Evolutionary conservation across 495 filamentous ascomycete species (phyloP).

Genomic region (Durotheca rogersii): DNA sequence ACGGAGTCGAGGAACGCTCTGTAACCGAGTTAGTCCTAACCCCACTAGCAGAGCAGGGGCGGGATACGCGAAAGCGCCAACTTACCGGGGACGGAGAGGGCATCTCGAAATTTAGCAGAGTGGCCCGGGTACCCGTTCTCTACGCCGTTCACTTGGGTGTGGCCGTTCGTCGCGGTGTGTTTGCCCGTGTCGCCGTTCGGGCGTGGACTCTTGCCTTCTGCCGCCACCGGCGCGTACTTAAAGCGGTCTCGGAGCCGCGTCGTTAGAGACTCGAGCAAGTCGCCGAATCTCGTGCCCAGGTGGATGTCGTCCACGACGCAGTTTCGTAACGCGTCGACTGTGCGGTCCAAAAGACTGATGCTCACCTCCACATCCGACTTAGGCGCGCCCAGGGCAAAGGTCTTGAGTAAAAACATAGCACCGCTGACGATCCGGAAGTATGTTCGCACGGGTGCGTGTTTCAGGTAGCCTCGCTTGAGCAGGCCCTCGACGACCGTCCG

Average conservation of each 20-base stretch:
- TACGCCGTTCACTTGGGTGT: constrained; percentile 26
- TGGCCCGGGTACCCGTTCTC: constrained; percentile 39
- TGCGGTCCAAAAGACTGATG: constrained; percentile 75
- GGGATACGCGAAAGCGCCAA: no score
- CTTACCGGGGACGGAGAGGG: constrained; percentile 34
- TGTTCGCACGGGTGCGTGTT: constrained; percentile 88
- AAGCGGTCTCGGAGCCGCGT: constrained; percentile 72
- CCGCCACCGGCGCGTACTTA: constrained; percentile 55
- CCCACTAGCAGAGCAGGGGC: no score
- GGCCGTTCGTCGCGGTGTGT: constrained; percentile 31
- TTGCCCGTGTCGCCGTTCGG: constrained; percentile 32
- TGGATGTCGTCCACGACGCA: constrained; percentile 96
- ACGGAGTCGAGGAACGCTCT: constrained; percentile 49
- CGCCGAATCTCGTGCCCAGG: constrained; percentile 90
- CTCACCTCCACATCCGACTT: constrained; percentile 84
- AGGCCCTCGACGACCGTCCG: constrained; percentile 80
- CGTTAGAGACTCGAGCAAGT: constrained; percentile 80
- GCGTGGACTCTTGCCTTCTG: constrained; percentile 42
- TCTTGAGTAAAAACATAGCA: constrained; percentile 91
- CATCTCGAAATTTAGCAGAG: constrained; percentile 29
- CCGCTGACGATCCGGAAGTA: constrained; percentile 93
- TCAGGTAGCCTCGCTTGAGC: constrained; percentile 77
- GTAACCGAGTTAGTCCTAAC: no score
- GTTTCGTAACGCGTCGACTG: constrained; percentile 74
- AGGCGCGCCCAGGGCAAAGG: constrained; percentile 88